Percentiles rank a stretch among this genome's conserved stretches.
Conservation (phyloP, 345 rosid genomes). For the Noccaea caerulescens region DNA sequence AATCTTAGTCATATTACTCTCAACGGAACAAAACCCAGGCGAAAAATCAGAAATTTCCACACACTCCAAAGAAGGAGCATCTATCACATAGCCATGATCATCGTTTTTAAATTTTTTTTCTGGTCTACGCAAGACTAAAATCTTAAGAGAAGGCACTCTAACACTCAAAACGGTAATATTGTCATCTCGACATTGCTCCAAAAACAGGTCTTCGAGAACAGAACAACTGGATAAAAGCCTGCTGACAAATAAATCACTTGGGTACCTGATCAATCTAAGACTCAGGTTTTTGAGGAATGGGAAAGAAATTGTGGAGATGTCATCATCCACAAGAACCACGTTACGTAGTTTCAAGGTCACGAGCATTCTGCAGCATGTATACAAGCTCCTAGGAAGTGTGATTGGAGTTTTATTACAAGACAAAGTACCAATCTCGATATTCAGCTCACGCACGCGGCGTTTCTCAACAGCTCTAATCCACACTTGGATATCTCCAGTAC, state of each 20-base stretch:
- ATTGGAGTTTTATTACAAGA: background rate
- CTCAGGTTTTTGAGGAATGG: conserved; percentile 5
- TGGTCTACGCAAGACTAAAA: background rate
- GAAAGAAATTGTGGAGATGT: background rate
- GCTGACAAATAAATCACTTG: conserved; percentile 1
- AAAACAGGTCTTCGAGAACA: conserved; percentile 24
- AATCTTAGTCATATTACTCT: conserved; percentile 11
- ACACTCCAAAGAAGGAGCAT: conserved; percentile 30
- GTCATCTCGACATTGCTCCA: conserved; percentile 8
- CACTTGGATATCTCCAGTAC: background rate
- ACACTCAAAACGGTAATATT: conserved; percentile 2
- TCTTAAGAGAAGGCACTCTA: conserved; percentile 14
- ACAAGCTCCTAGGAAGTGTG: conserved; percentile 18
- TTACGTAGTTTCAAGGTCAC: conserved; percentile 16
- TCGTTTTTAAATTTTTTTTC: background rate
- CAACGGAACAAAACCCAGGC: background rate
- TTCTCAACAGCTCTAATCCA: conserved; percentile 11
- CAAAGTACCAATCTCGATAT: background rate
- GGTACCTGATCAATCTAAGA: conserved; percentile 14
- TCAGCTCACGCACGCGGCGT: background rate
- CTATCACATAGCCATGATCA: conserved; percentile 12
- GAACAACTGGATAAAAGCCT: conserved; percentile 32
- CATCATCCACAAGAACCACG: background rate
- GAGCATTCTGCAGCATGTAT: background rate
- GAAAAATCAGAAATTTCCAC: background rate